Percentiles rank a stretch among this genome's conserved stretches.
Conservation (phyloP, 768 basidiomycete genomes). For the Thelephora aurantiotincta region DNA sequence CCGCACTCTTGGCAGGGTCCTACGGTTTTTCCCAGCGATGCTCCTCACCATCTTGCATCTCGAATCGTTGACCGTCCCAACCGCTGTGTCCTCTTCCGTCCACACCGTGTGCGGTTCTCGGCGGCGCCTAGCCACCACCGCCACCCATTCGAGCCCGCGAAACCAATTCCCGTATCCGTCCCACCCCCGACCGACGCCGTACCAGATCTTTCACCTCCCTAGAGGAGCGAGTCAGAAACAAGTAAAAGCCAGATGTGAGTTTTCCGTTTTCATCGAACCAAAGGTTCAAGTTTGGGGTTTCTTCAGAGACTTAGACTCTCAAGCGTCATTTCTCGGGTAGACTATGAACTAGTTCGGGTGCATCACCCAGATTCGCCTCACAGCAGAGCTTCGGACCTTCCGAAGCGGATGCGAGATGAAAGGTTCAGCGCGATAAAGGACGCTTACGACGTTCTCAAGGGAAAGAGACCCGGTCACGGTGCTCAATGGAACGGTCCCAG, state of each 20-base stretch:
- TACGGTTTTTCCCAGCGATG: too few relatives aligned
- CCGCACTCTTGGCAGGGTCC: too few relatives aligned
- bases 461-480: slow-evolving; percentile 15
- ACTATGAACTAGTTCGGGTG: slow-evolving; percentile 58
- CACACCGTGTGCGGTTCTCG: too few relatives aligned
- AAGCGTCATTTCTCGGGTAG: slow-evolving; percentile 20
- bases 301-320: background rate
- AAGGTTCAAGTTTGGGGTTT: background rate
- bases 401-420: slow-evolving; percentile 26
- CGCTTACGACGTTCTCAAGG: slow-evolving; percentile 47
- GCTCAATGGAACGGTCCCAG: background rate
- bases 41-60: too few relatives aligned
- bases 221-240: slow-evolving; percentile 38
- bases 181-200: slow-evolving; percentile 40
- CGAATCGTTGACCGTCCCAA: too few relatives aligned
- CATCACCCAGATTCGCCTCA: slow-evolving; percentile 58
- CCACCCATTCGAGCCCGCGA: slow-evolving; percentile 10
- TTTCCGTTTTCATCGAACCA: background rate
- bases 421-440: slow-evolving; percentile 51
- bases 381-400: slow-evolving; percentile 25
- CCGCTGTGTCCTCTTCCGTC: too few relatives aligned
- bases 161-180: slow-evolving; percentile 35
- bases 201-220: slow-evolving; percentile 63
- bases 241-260: slow-evolving; percentile 56
- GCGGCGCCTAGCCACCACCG: too few relatives aligned